Base-by-base conservation (phyloP, 192 early-diverging fungal genomes). In the Lunasporangiospora selenospora region DNA sequence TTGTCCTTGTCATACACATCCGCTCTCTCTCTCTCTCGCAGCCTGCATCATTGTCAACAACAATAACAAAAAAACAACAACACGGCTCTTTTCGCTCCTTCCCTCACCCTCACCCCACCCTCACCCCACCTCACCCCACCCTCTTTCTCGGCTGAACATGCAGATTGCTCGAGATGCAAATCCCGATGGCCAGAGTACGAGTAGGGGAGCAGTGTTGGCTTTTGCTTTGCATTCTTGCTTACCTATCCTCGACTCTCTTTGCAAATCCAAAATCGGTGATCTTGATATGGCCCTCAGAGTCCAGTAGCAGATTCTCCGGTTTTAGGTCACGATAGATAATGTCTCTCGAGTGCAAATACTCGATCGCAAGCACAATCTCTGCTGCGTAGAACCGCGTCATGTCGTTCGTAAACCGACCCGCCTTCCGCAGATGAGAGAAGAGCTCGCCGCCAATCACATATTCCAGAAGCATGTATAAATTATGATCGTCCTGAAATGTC, bases 241-340 rank as follows among this genome's bases (percentile, higher is more conserved):
- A 77, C 82, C 85, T 77, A 53, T 86, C 82, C 10, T 80, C 77
- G 4, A 98, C 93, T 27, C 86, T 88, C 81, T 98, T 98, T 58
- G 95, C 95, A 83, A 98, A 98, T 5, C 97, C 97, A 85, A 98
- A 98, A 80, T 98, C 95, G 2, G 97, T 92, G 53, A 98, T 95
- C 67, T 98, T 98, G 80, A 98, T 89, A 77, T 98, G 92, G 4
- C 97, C 97, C 40, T 85, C 71, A 11, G 86, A 84, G 75, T 96
- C 95, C 36, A 98, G 77, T 42, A 91, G 65, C 3, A 92, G 65
- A 62, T 93, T 92, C 63, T 98, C 97, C 4, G 97, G 97, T 78
- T 98, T 98, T 38, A 97, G 78, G 81, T 98, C 97, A 47, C 97
- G 88, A 78, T 97, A 97, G 76, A 98, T 97, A 58, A 98, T 96